Evolutionary conservation across 2,329 filamentous ascomycete genomes (phyloP), one percentile per base, ranked within the genome.

Genomic region (Fusarium sublunatum): DNA sequence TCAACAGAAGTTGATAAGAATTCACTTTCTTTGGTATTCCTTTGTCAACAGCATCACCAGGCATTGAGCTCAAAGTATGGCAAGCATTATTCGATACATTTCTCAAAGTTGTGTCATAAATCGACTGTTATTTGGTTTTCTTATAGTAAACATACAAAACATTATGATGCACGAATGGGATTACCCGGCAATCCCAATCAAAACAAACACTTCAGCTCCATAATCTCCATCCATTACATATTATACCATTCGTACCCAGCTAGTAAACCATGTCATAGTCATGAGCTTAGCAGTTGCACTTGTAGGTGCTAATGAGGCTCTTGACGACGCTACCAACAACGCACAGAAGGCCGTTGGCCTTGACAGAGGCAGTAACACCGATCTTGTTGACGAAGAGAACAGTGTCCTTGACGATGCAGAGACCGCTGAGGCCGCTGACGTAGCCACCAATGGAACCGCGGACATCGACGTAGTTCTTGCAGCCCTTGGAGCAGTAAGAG

Each of bases 401-500:
- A 13, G 72, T 54, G n/a, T 74, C 71, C 55, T 70, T 69, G 36
- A 75, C 64, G 55, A 77, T 67, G 58, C 70, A 73, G 64, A 77
- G 67, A 32, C 75, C 75, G 34, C 69, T 54, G 38, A 75, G 65
- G 31, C 69, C 72, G 36, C 61, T 58, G 44, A 76, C 58, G 58
- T 64, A 65, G 25, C 66, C 72, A 49, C 75, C 75, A 22, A 72
- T 64, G 29, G 70, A 52, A 39, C 69, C 69, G 40, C 58, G 55
- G 51, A 76, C 67, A 51, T 77, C 74, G 36, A 77, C 67, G 71
- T 73, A 73, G 74, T 78, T 78, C 64, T 70, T 68, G 70, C 76
- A 78, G 64, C 76, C 76, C 68, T 74, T 70, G 67, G 72, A 65
- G 69, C 72, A 75, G 69, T 74, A 76, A 25, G 74, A 75, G 47